These are phyloP conservation scores for Penicillium griseofulvum DNA, from an alignment of 2,329 filamentous ascomycete genomes.

Conservation along the genomic window DNA sequence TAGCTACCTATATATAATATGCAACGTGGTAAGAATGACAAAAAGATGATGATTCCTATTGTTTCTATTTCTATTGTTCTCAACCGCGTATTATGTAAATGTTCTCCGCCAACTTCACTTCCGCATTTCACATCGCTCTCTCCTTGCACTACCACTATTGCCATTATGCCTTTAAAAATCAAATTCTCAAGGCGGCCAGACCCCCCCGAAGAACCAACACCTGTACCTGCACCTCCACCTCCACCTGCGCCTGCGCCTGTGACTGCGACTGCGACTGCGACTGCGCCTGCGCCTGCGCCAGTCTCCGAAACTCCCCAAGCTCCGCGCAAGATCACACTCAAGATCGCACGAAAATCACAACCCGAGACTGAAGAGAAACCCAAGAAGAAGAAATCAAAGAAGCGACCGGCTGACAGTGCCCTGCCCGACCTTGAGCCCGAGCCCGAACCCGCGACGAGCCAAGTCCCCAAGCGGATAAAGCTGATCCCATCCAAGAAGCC, in stretches of 20 bases:
- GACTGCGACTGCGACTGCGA: too few species aligned
- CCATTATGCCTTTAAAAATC: slow-evolving; percentile 44
- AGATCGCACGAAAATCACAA: slow-evolving; percentile 36
- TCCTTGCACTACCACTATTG: background rate
- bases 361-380: slow-evolving; percentile 17
- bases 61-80: too few species aligned
- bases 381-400: slow-evolving; percentile 41
- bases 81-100: background rate
- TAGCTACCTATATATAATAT: too few species aligned
- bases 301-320: slow-evolving; percentile 28
- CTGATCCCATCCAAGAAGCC: slow-evolving; percentile 40
- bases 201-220: slow-evolving; percentile 22
- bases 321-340: slow-evolving; percentile 43
- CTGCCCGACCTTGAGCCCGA: slow-evolving; percentile 27
- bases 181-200: slow-evolving; percentile 41
- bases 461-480: slow-evolving; percentile 40
- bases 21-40: background rate
- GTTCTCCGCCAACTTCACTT: background rate
- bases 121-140: background rate
- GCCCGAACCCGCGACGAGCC: slow-evolving; percentile 25
- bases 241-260: slow-evolving; percentile 12
- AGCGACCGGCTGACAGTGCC: slow-evolving; percentile 35
- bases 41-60: background rate
- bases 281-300: slow-evolving; percentile 17
- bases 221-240: slow-evolving; percentile 7